phyloP scores from a whole-genome alignment of 2,329 filamentous ascomycete genomes.

The Aspergillus quadrilineatus region DNA sequence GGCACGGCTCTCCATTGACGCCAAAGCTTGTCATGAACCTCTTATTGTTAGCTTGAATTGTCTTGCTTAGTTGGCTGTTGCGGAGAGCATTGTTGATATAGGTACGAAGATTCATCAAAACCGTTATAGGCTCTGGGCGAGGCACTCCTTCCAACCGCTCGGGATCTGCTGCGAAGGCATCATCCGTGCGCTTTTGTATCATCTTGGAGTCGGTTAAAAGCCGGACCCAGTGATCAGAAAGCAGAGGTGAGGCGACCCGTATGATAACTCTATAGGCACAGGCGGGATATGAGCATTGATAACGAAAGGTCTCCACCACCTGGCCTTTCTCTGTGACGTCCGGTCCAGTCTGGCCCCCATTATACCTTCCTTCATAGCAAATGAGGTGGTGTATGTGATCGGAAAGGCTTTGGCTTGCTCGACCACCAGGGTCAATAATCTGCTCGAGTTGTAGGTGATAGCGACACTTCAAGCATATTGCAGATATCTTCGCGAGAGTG shows the following conservation, averaged over 20 bases:
- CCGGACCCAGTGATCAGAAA: constrained; percentile 49
- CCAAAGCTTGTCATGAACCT: constrained; percentile 65
- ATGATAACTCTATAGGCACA: constrained; percentile 58
- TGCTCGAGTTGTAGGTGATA: constrained; percentile 61
- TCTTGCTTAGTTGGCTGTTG: constrained; percentile 50
- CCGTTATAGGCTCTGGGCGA: constrained; percentile 54
- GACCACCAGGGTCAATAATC: constrained; percentile 48
- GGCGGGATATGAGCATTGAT: constrained; percentile 58
- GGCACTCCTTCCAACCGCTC: constrained; percentile 54
- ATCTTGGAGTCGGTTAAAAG: constrained; percentile 55
- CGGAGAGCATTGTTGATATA: constrained; percentile 62
- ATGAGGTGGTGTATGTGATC: constrained; percentile 64
- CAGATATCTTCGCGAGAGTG: constrained; percentile 57
- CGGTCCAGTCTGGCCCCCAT: constrained; percentile 22
- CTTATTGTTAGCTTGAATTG: constrained; percentile 61
- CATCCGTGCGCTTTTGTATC: constrained; percentile 55
- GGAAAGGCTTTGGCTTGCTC: constrained; percentile 49
- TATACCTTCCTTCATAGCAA: constrained; percentile 39
- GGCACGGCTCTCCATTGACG: constrained; percentile 54
- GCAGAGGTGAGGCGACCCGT: constrained; percentile 52
- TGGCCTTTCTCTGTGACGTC: constrained; percentile 34
- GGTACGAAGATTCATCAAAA: constrained; percentile 56
- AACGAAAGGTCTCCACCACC: constrained; percentile 49
- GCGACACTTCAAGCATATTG: constrained; percentile 62
- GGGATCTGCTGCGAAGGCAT: constrained; percentile 52